These are phyloP conservation scores for Pichia rugopelliculosa DNA, from an alignment of 805 yeast species.

Conservation along the genomic window DNA sequence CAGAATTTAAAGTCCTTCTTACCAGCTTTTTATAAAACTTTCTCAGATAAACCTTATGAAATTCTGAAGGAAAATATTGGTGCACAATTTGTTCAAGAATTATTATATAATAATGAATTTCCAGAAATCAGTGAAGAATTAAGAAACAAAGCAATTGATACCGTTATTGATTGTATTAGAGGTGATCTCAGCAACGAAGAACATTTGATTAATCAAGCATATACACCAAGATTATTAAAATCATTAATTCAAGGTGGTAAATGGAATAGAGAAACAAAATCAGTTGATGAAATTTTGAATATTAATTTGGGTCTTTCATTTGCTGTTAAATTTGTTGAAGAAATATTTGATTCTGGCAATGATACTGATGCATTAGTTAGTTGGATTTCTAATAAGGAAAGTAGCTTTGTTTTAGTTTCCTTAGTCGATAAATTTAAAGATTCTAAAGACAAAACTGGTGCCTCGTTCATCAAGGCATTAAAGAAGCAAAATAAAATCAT, in stretches of 20 bases:
- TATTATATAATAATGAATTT: slow-evolving; percentile 43
- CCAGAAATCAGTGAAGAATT: slow-evolving; percentile 27
- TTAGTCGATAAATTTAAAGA: slow-evolving; percentile 58
- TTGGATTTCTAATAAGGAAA: slow-evolving; percentile 62
- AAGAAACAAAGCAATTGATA: slow-evolving; percentile 43
- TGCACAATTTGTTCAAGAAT: slow-evolving; percentile 74
- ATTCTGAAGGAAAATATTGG: slow-evolving; percentile 68
- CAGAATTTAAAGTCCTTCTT: slow-evolving; percentile 62
- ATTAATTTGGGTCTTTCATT: slow-evolving; percentile 52
- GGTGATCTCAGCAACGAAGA: slow-evolving; percentile 62
- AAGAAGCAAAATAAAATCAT: slow-evolving; percentile 41
- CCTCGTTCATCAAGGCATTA: slow-evolving; percentile 46
- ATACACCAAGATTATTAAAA: slow-evolving; percentile 66
- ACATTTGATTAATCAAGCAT: slow-evolving; percentile 66
- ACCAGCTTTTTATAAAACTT: slow-evolving; percentile 53
- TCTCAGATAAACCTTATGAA: slow-evolving; percentile 42
- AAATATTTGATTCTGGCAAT: slow-evolving; percentile 41
- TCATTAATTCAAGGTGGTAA: slow-evolving; percentile 79
- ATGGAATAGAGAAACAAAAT: slow-evolving; percentile 62
- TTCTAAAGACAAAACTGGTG: slow-evolving; percentile 32
- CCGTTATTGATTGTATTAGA: slow-evolving; percentile 49
- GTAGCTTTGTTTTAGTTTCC: slow-evolving; percentile 78
- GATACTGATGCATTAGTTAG: slow-evolving; percentile 41
- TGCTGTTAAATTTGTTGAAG: slow-evolving; percentile 43
- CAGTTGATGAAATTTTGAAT: slow-evolving; percentile 34